Base-by-base conservation (phyloP, 768 basidiomycete genomes). In the Daedaleopsis nitida region DNA sequence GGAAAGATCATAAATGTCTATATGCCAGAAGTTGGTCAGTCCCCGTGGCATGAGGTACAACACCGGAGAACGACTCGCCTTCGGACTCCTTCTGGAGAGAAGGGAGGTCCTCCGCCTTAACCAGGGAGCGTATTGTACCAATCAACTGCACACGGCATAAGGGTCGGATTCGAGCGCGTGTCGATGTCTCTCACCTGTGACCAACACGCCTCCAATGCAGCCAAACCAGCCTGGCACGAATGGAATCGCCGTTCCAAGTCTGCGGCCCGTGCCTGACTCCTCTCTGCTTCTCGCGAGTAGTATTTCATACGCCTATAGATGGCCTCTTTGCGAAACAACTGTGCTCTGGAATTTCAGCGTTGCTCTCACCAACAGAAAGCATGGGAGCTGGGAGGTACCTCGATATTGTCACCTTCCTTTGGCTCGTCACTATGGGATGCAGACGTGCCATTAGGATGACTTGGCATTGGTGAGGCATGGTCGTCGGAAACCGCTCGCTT, bases 301-400 rank as follows among this genome's bases (percentile, higher is more conserved):
- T 73, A 62, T 63, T 68, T 71, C 72, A 73, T 73, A 23, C 70
- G 62, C 51, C 72, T 60, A 51, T 65, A 73, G 16, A 73, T 71
- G n/a, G 72, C 72, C 48, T 73, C 72, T 56, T 73, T 73, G 24
- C 72, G 66, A 59, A 73, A 73, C 45, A 66, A 38, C 72, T 73
- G 35, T 19, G 47, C 5, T 13, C 23, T 48, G 9, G 27, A 52
- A 8, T 39, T 21, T n/a, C n/a, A 34, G 19, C 8, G 9, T n/a
- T 24, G 3, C 10, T 11, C 24, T 2, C 1, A 2, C 14, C 17
- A 4, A 16, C 27, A 32, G 27, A 3, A 32, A 32, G 27, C 24
- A 16, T 39, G 38, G 16, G 23, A 43, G 32, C 23, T 38, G 49
- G 11, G 45, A 48, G 16, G 55, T 48, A 73, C 72, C 69, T 73